Conservation (phyloP, 768 basidiomycete genomes). For the Boletus rex-veris region DNA sequence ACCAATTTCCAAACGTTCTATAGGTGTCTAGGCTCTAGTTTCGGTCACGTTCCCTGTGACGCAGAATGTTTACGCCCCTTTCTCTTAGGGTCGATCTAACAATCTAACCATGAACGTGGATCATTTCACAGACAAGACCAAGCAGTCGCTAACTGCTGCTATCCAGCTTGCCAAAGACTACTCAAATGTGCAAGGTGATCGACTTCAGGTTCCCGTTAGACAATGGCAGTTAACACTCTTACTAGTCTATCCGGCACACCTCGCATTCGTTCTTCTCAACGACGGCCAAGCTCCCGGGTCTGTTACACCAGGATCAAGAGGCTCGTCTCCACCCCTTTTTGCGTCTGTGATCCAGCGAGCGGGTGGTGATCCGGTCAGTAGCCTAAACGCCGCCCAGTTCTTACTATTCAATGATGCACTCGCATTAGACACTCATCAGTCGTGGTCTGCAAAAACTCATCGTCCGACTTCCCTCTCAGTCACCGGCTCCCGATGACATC, state of each 20-base stretch:
- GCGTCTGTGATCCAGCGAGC: constrained; percentile 74
- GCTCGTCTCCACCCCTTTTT: constrained; percentile 59
- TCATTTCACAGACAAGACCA: constrained; percentile 77
- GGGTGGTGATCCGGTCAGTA: constrained; percentile 77
- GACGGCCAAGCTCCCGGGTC: constrained; percentile 45
- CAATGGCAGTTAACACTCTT: background rate
- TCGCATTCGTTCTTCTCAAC: constrained; percentile 78
- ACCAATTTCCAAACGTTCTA: too few relatives aligned
- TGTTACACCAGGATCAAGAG: constrained; percentile 33
- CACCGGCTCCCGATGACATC: constrained; percentile 81
- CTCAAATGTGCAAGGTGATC: constrained; percentile 71
- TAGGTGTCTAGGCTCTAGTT: too few relatives aligned
- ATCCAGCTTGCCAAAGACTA: constrained; percentile 83
- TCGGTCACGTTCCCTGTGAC: constrained; percentile 9
- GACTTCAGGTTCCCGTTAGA: background rate
- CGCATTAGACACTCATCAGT: constrained; percentile 50
- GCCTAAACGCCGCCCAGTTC: background rate
- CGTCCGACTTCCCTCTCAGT: constrained; percentile 78
- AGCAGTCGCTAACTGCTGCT: constrained; percentile 64
- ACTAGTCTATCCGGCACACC: constrained; percentile 76
- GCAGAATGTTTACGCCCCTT: background rate
- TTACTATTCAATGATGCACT: background rate
- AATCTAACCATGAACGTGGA: constrained; percentile 50
- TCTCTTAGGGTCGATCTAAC: background rate
- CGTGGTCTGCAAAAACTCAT: constrained; percentile 73